A percentile compares a stretch with the other conserved stretches of the same genome.
Conservation (phyloP, 1,284 basidiomycete species). For the Apiotrichum siamense region DNA sequence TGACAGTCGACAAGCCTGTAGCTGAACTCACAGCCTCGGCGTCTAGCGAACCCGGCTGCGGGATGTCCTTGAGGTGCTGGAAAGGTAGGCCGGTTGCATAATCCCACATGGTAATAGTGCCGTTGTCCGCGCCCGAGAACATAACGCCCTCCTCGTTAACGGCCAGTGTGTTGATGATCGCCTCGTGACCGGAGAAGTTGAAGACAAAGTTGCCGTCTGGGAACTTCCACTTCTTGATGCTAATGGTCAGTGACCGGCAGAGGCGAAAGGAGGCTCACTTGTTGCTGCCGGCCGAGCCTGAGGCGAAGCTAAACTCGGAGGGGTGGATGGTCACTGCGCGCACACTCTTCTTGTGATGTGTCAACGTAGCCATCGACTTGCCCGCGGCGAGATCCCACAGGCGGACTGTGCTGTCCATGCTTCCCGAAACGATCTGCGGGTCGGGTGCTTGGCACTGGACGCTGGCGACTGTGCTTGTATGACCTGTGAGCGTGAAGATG, state of each 20-base stretch:
- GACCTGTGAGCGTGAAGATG: conserved; percentile 86
- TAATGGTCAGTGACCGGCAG: conserved; percentile 8
- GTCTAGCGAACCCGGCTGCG: conserved; percentile 93
- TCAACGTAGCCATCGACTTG: conserved; percentile 89
- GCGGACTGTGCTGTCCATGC: conserved; percentile 93
- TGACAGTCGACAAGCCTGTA: too few species aligned
- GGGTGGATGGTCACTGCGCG: conserved; percentile 89
- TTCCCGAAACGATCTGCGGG: conserved; percentile 94
- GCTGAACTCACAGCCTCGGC: conserved; percentile 70
- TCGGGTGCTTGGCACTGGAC: conserved; percentile 94
- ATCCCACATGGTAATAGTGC: conserved; percentile 85
- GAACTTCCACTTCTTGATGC: conserved; percentile 98
- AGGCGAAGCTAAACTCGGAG: conserved; percentile 91
- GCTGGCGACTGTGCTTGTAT: conserved; percentile 88
- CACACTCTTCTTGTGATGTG: conserved; percentile 98
- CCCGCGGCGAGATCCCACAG: conserved; percentile 99
- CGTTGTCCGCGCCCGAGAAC: conserved; percentile 92
- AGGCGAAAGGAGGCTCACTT: conserved; percentile 57
- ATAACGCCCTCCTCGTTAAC: conserved; percentile 94
- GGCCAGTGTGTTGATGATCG: conserved; percentile 92
- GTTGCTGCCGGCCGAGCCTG: conserved; percentile 89
- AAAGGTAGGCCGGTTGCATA: conserved; percentile 91
- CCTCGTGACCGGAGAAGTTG: conserved; percentile 93
- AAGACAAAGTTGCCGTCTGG: conserved; percentile 91
- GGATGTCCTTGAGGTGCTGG: conserved; percentile 87